phyloP scores from a whole-genome alignment of 345 rosid genomes.

The Rubroshorea leprosula region DNA sequence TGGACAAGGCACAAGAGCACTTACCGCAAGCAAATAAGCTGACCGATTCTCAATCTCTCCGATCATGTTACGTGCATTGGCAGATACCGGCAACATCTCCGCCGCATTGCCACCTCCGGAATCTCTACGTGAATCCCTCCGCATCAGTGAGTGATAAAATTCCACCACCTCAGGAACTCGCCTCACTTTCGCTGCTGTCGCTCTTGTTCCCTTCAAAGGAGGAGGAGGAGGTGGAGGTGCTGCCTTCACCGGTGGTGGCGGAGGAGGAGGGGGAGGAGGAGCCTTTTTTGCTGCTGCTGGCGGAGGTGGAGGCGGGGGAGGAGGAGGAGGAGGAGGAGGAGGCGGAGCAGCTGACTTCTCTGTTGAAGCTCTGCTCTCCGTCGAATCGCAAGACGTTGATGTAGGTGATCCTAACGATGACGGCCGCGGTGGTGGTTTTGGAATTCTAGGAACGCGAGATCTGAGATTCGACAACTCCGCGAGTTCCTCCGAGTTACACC shows the following conservation, averaged over 20 bases:
- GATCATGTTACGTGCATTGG: constrained; percentile 88
- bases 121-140: constrained; percentile 87
- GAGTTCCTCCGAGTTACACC: constrained; percentile 69
- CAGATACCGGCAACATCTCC: constrained; percentile 39
- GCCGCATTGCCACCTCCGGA: constrained; percentile 37
- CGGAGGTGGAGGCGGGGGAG: constrained; percentile 13
- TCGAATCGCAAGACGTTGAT: constrained; percentile 21
- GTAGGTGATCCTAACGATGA: constrained; percentile 26
- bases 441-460: constrained; percentile 78
- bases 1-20: constrained; percentile 19
- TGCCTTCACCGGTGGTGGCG: constrained; percentile 16
- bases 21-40: constrained; percentile 79
- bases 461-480: constrained; percentile 48
- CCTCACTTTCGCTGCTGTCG: constrained; percentile 60
- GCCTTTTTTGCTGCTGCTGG: constrained; percentile 2
- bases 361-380: constrained; percentile 20
- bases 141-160: constrained; percentile 93
- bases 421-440: constrained; percentile 84
- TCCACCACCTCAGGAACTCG: constrained; percentile 95
- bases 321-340: constrained; percentile 42
- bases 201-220: constrained; percentile 39
- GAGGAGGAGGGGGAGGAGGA: too few relatives aligned
- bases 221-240: constrained; percentile 81
- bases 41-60: constrained; percentile 99
- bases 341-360: constrained; percentile 27